Conservation (phyloP, 2,329 filamentous ascomycete genomes). For the Trematosphaeria pertusa region DNA sequence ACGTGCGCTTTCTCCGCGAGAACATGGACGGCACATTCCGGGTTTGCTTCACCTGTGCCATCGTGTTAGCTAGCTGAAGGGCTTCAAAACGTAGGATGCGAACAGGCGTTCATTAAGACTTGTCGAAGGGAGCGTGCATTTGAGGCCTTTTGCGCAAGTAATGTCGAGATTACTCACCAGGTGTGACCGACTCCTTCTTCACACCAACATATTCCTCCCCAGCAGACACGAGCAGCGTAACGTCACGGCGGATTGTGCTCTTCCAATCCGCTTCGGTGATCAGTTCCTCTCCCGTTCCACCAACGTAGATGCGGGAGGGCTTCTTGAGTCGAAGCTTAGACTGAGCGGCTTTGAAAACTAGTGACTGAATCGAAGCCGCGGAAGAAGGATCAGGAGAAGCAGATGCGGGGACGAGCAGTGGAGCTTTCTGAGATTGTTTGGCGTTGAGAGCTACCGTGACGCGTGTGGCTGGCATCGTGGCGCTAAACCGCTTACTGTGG, state of each 20-base stretch:
- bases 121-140: no score
- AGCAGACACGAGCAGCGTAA: slow-evolving; percentile 36
- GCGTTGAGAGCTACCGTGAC: slow-evolving; percentile 42
- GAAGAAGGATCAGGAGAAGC: slow-evolving; percentile 22
- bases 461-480: slow-evolving; percentile 27
- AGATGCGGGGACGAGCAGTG: slow-evolving; percentile 32
- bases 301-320: slow-evolving; percentile 35
- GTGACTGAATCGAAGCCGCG: slow-evolving; percentile 24
- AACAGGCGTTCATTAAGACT: no score
- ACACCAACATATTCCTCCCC: slow-evolving; percentile 43
- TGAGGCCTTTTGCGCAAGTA: no score
- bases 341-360: slow-evolving; percentile 39
- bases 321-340: slow-evolving; percentile 42
- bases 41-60: slow-evolving; percentile 28
- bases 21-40: slow-evolving; percentile 23
- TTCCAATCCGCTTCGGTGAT: slow-evolving; percentile 36
- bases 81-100: no score
- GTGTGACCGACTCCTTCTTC: slow-evolving; percentile 21
- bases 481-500: no score
- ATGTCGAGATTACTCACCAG: no score
- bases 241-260: slow-evolving; percentile 28
- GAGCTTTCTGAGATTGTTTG: slow-evolving; percentile 37
- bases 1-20: slow-evolving; percentile 37
- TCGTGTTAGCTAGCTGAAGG: no score
- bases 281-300: slow-evolving; percentile 35